Evolutionary conservation across 805 yeast genomes (phyloP).

Genomic region (Kodamaea kaohsiungensis): DNA sequence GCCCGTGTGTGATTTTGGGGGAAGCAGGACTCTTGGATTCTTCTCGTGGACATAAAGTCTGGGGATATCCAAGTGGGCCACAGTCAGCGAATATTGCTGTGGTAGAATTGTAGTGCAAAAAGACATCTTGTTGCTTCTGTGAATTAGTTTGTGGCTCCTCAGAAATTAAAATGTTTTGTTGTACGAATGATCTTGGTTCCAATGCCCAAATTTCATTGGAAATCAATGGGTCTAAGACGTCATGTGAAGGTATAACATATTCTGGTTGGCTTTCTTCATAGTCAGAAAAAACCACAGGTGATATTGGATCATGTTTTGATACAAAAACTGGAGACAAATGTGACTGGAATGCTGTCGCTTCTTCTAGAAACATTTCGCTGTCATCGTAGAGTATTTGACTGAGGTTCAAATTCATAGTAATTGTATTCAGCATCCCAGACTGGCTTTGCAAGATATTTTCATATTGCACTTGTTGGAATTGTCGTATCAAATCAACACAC

Average conservation of each 20-base stretch:
- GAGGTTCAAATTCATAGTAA: background rate
- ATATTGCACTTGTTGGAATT: background rate
- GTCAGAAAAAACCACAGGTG: no score
- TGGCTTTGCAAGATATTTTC: background rate
- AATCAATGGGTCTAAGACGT: no score
- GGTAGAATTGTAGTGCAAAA: background rate
- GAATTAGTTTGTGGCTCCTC: background rate
- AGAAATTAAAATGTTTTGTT: background rate
- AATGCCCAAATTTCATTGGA: no score
- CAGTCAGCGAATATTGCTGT: background rate
- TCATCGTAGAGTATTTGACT: background rate
- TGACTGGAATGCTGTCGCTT: background rate
- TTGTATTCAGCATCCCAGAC: background rate
- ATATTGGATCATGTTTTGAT: background rate
- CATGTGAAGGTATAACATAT: background rate
- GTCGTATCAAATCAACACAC: background rate
- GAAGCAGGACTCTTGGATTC: background rate
- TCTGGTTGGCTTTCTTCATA: no score
- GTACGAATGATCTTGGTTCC: background rate
- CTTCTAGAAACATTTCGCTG: background rate
- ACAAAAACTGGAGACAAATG: background rate
- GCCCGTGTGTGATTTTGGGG: background rate
- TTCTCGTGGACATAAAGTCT: background rate
- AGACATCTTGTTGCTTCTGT: background rate
- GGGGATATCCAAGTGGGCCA: background rate